Evolutionary conservation across 192 early-diverging fungal species (phyloP), one percentile per base, ranked within the genome.

Genomic region (Gonapodya sp.): DNA sequence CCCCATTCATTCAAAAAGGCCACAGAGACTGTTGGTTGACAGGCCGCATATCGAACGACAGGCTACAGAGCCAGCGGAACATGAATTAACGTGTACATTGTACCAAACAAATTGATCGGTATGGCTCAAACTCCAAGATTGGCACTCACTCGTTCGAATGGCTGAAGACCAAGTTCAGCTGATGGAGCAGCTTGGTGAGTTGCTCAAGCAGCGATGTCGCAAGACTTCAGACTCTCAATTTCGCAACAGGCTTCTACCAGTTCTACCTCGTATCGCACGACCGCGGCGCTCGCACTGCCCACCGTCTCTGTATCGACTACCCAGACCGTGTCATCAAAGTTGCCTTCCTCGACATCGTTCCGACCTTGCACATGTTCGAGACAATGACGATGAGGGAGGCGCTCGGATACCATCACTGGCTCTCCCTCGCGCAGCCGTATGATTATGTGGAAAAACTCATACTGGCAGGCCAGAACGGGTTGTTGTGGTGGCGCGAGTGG

Each of bases 311-410:
- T 14, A 77, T 77, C 75, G 75, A 77, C 75, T 34, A 77, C 75
- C 75, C 75, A 2, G 75, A 34, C 34, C 30, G 18, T 8, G 75
- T 77, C 18, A 34, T 77, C 75, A 77, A 77, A 33, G 75, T 34
- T 2, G 75, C 75, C 18, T 18, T 77, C 30, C 75, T 77, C 30
- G 75, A 77, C 75, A 77, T 77, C 34, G 75, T 77, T 16, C 75
- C 75, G 8, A 77, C 75, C 8, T 14, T 77, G 8, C 18, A 18
- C 75, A 34, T 77, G 75, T 77, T 18, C 30, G 75, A 77, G 75
- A 77, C 75, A 16, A 77, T 77, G 75, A 77, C 75, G 75, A 77
- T 77, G 75, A 2, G 34, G 8, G 75, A 77, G 75, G 75, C 75
- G 30, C 16, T 77, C 18, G 75, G 75, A 8, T 77, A 77, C 31